Conservation (phyloP, 2,329 filamentous ascomycete species). For the Penicillium crustosum region DNA sequence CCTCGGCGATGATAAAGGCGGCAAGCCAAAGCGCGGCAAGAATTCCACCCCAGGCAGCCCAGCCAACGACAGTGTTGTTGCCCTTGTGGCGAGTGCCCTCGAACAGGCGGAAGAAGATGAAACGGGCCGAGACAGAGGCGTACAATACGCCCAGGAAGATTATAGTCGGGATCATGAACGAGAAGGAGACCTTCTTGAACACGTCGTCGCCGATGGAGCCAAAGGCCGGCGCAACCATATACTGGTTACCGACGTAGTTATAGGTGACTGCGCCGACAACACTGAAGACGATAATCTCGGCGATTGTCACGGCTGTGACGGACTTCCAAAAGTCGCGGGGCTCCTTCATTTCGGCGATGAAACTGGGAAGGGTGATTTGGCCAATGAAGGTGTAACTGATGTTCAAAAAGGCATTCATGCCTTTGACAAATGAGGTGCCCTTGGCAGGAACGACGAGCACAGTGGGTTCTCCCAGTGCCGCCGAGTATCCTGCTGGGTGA, state of each 20-base stretch:
- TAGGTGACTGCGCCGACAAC: constrained; percentile 79
- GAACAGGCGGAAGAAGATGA: constrained; percentile 89
- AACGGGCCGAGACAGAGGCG: constrained; percentile 83
- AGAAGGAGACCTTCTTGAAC: constrained; percentile 86
- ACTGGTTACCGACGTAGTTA: constrained; percentile 84
- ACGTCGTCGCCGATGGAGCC: constrained; percentile 71
- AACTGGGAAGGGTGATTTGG: constrained; percentile 88
- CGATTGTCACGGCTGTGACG: constrained; percentile 84
- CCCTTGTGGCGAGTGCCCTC: constrained; percentile 75
- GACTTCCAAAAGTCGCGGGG: constrained; percentile 87
- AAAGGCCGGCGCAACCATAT: constrained; percentile 84
- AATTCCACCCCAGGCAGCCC: constrained; percentile 75
- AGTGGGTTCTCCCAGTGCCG: constrained; percentile 60
- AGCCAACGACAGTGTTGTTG: constrained; percentile 77
- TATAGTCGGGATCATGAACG: constrained; percentile 92
- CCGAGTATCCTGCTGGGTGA: constrained; percentile 68
- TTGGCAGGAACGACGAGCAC: constrained; percentile 67
- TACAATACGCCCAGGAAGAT: constrained; percentile 91
- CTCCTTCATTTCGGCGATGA: constrained; percentile 90
- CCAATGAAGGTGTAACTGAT: constrained; percentile 97
- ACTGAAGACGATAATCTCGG: constrained; percentile 82
- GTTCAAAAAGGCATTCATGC: constrained; percentile 87
- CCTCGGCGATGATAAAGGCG: constrained; percentile 89
- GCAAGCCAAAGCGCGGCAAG: constrained; percentile 67
- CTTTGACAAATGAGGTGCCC: constrained; percentile 76